A percentile compares a stretch with the other conserved stretches of the same genome.
Evolutionary conservation across 1,284 basidiomycete species (phyloP).

Genomic region (Microbotryum saponariae): DNA sequence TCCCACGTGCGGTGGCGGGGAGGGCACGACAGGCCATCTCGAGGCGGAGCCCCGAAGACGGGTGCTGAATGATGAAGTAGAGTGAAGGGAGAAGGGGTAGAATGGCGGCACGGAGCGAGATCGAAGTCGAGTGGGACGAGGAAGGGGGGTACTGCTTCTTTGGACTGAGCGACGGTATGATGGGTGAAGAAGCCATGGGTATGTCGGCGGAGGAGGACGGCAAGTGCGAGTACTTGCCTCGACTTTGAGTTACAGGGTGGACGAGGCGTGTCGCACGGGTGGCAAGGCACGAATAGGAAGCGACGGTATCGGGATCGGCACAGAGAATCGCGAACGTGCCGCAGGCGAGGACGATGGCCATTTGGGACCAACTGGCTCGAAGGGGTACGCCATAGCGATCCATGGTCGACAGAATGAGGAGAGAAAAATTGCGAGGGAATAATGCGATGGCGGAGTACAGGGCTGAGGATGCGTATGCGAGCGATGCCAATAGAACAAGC

Average conservation of each 20-base stretch:
- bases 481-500: conserved; percentile 5
- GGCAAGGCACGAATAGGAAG: not conserved
- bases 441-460: not conserved
- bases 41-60: conserved; percentile 4
- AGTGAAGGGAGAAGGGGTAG: conserved; percentile 22
- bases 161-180: not conserved
- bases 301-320: conserved; percentile 2
- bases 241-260: not conserved
- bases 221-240: not conserved
- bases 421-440: conserved; percentile 12
- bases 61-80: conserved; percentile 12
- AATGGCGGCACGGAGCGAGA: conserved; percentile 5
- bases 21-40: conserved; percentile 18
- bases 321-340: not conserved
- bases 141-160: not conserved
- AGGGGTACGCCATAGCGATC: not conserved
- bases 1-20: conserved; percentile 11
- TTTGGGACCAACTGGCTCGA: conserved; percentile 17
- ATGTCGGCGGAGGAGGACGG: not conserved
- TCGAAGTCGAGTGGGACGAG: not conserved
- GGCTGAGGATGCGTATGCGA: not conserved
- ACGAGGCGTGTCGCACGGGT: not conserved
- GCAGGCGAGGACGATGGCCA: conserved; percentile 9
- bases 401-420: conserved; percentile 5
- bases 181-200: not conserved